phyloP scores from a whole-genome alignment of 305 asterid genomes.

The Petunia hybrid region DNA sequence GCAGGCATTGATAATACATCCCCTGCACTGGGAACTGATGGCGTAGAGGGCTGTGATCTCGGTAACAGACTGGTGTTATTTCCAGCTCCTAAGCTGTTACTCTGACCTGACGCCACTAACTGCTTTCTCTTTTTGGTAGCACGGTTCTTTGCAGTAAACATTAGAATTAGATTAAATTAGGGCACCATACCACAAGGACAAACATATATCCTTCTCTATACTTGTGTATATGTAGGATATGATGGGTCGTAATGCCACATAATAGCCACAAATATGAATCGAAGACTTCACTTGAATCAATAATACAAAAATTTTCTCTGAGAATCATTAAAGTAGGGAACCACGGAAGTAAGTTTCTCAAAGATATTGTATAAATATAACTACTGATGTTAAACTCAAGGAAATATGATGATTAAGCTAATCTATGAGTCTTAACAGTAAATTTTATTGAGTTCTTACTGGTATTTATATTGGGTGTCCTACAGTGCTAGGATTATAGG shows the following conservation, averaged over 20 bases:
- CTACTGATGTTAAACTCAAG: background rate
- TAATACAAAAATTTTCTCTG: background rate
- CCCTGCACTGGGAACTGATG: conserved; percentile 30
- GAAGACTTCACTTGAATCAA: background rate
- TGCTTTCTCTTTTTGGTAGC: conserved; percentile 44
- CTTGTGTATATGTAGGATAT: conserved; percentile 14
- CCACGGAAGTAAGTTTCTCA: background rate
- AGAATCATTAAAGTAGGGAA: conserved; percentile 9
- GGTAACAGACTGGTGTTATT: conserved; percentile 22
- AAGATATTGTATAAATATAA: background rate
- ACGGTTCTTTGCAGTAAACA: conserved; percentile 31
- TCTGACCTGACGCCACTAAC: conserved; percentile 35
- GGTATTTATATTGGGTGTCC: too few species aligned
- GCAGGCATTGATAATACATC: conserved; percentile 37
- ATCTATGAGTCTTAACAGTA: background rate
- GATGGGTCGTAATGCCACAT: background rate
- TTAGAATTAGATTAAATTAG: conserved; percentile 28
- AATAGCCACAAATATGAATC: conserved; percentile 8
- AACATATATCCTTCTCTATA: conserved; percentile 4
- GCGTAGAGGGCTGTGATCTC: conserved; percentile 32
- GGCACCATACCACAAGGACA: background rate
- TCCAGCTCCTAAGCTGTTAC: conserved; percentile 36
- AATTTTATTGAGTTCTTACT: too few species aligned
- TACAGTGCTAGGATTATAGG: too few species aligned
- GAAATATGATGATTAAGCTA: background rate